phyloP scores from a whole-genome alignment of 2,329 filamentous ascomycete genomes.

The Colletotrichum filicis region DNA sequence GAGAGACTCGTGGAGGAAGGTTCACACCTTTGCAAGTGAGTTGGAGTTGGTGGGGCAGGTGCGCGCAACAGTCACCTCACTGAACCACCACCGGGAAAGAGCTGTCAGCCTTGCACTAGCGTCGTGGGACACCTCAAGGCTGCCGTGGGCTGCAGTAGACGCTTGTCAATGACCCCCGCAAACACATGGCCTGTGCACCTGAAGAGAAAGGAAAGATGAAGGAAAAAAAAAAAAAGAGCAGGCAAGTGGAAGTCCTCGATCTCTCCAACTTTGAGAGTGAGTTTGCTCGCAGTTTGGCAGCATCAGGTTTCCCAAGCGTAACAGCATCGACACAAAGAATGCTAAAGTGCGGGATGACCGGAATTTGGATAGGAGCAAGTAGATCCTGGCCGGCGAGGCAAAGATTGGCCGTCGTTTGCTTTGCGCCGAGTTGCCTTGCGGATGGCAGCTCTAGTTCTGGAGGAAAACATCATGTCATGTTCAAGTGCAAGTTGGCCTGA shows the following conservation, averaged over 20 bases:
- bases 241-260: background rate
- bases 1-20: slow-evolving; percentile 1
- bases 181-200: slow-evolving; percentile 26
- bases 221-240: background rate
- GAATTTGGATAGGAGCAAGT: background rate
- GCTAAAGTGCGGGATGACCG: background rate
- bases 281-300: background rate
- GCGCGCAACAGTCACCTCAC: background rate
- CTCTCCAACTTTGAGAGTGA: background rate
- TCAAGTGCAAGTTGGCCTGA: slow-evolving; percentile 11
- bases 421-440: background rate
- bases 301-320: background rate
- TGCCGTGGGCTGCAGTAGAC: background rate
- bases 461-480: background rate
- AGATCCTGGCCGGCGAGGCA: background rate
- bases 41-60: slow-evolving; percentile 30
- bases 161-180: slow-evolving; percentile 15
- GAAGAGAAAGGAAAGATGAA: background rate
- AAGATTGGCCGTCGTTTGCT: background rate
- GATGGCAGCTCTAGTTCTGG: background rate
- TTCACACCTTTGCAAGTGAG: slow-evolving; percentile 13
- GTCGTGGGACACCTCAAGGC: slow-evolving; percentile 11
- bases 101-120: slow-evolving; percentile 32
- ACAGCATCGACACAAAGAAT: background rate
- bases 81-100: slow-evolving; percentile 22